Evolutionary conservation across 768 basidiomycete genomes (phyloP).

Genomic region (Tylopilus vinaceipallidus): DNA sequence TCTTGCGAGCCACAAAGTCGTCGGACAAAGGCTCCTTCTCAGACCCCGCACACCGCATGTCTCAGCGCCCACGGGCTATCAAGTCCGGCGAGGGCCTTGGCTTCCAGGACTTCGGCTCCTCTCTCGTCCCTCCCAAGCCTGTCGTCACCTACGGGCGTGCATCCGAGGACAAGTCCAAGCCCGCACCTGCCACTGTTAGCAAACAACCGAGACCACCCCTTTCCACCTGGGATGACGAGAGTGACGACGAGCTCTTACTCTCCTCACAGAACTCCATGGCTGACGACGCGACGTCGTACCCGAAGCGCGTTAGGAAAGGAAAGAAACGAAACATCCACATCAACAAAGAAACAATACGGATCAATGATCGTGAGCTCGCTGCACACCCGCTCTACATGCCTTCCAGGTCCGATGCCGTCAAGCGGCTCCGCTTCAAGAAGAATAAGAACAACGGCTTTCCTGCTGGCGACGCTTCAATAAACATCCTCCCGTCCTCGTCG

Average conservation of each 20-base stretch:
- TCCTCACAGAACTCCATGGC: slow-evolving; percentile 22
- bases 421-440: slow-evolving; percentile 36
- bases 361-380: slow-evolving; percentile 14
- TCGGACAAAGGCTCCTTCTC: not conserved
- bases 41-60: slow-evolving; percentile 23
- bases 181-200: not conserved
- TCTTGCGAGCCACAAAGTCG: not conserved
- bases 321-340: not conserved
- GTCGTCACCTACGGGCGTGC: not conserved
- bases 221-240: slow-evolving; percentile 11
- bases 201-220: not conserved
- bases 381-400: slow-evolving; percentile 28
- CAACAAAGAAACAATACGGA: slow-evolving; percentile 9
- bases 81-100: slow-evolving; percentile 27
- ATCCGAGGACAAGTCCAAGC: slow-evolving; percentile 12
- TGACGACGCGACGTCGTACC: slow-evolving; percentile 6
- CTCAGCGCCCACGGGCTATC: slow-evolving; percentile 21
- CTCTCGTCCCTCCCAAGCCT: slow-evolving; percentile 14
- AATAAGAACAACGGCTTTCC: slow-evolving; percentile 18
- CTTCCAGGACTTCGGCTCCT: slow-evolving; percentile 26
- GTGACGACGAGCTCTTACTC: slow-evolving; percentile 31
- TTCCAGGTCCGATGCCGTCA: not conserved
- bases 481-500: slow-evolving; percentile 20
- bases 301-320: slow-evolving; percentile 14
- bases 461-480: not conserved